Base-by-base conservation (phyloP, 1,284 basidiomycete genomes). In the Cystobasidium pallidum region DNA sequence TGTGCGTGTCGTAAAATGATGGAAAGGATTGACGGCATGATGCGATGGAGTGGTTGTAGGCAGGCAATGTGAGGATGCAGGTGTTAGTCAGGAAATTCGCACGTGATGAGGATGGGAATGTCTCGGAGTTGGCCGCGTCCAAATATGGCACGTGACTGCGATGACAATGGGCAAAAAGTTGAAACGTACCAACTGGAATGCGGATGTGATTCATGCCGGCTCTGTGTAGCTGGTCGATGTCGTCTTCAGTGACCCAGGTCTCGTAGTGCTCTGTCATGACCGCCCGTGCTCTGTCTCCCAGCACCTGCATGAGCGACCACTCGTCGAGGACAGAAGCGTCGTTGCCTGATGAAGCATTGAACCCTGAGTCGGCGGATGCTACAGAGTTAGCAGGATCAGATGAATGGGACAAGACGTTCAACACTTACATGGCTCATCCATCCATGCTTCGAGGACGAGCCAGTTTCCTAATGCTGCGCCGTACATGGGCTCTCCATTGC, bases 181-280 rank as follows among this genome's bases (percentile, higher is more conserved):
- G 24, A 26, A 19, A 64, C 62, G 13, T 28, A 64, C 62, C 45
- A 30, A 59, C 30, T 34, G 62, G 67, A 59, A 61, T 54, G 4
- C 58, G 58, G 19, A 45, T 15, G 8, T 59, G 58, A 41, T 70
- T 45, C 17, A 70, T 76, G 28, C 76, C 76, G 30, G 70, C 66
- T 73, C 78, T 71, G 61, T 73, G 73, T 17, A 81, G 67, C 11
- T 72, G 67, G 67, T 82, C 78, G 66, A 83, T 77, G 67, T 82
- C 81, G n/a, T 70, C 73, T 74, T 83, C 81, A 45, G 79, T 80
- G 26, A 82, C 74, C 79, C 81, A 83, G 19, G 76, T 76, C 54
- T 78, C 72, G 61, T 79, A 80, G 74, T 82, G 82, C 45, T 80
- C 75, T 34, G 71, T 45, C 47, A 82, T 75, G 13, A 76, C 75